Percentiles rank a stretch among this genome's conserved stretches.
Conservation (phyloP, 805 yeast species). For the Kodamaea nitidulidarum region DNA sequence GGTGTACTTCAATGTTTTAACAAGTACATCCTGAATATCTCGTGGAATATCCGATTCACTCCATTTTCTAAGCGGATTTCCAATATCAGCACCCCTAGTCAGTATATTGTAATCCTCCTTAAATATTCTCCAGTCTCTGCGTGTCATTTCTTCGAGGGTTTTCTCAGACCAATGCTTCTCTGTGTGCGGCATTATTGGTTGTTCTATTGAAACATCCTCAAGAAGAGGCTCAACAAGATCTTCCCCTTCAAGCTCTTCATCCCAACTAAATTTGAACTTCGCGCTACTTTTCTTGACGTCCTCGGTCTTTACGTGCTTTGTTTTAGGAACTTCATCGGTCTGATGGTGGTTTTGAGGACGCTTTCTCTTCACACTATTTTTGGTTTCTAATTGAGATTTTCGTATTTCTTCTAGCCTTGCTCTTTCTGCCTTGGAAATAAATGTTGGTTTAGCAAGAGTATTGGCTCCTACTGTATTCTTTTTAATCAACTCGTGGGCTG, state of each 20-base stretch:
- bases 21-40: constrained; percentile 27
- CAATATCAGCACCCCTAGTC: constrained; percentile 42
- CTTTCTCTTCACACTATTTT: constrained; percentile 1
- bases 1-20: constrained; percentile 39
- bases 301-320: constrained; percentile 9
- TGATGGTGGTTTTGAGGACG: background rate
- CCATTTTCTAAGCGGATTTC: constrained; percentile 74
- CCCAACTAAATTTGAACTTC: constrained; percentile 72
- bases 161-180: constrained; percentile 67
- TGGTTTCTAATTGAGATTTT: background rate
- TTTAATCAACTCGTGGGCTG: constrained; percentile 22
- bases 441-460: constrained; percentile 17
- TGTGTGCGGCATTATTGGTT: constrained; percentile 13
- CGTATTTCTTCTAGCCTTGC: constrained; percentile 8
- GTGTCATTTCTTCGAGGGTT: constrained; percentile 57
- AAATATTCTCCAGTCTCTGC: constrained; percentile 87
- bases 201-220: constrained; percentile 8
- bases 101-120: constrained; percentile 71
- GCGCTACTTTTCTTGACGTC: background rate
- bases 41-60: constrained; percentile 51
- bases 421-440: constrained; percentile 20
- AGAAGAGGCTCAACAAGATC: constrained; percentile 37
- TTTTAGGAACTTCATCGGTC: background rate
- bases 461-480: constrained; percentile 8
- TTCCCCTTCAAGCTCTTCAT: constrained; percentile 55